Evolutionary conservation across 1,284 basidiomycete species (phyloP).

Genomic region (Prillingera fragicola): DNA sequence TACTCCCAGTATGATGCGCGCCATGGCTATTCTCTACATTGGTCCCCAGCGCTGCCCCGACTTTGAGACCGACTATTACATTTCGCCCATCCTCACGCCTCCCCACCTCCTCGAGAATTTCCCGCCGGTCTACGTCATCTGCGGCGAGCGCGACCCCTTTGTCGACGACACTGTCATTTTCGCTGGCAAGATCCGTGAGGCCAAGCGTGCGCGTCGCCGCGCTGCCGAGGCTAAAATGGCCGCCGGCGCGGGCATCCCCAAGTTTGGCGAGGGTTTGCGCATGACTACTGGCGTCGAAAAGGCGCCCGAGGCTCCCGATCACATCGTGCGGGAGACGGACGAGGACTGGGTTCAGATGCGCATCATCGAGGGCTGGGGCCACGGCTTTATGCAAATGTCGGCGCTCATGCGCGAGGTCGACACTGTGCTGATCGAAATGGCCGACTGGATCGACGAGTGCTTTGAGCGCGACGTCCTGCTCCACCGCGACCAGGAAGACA

Average conservation of each 20-base stretch:
- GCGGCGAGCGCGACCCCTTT: constrained; percentile 93
- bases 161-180: constrained; percentile 93
- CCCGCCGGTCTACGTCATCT: constrained; percentile 85
- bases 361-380: constrained; percentile 83
- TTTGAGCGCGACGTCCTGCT: constrained; percentile 53
- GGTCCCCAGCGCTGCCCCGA: constrained; percentile 88
- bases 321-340: constrained; percentile 63
- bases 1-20: constrained; percentile 92
- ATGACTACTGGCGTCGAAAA: constrained; percentile 42
- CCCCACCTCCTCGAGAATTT: constrained; percentile 78
- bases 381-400: constrained; percentile 93
- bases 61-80: constrained; percentile 87
- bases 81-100: constrained; percentile 89
- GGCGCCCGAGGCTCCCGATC: constrained; percentile 34
- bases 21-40: constrained; percentile 96
- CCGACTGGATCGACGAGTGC: constrained; percentile 82
- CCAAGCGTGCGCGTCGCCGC: constrained; percentile 71
- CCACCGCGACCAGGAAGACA: constrained; percentile 35
- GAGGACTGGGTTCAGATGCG: constrained; percentile 94
- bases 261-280: constrained; percentile 49
- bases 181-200: constrained; percentile 84
- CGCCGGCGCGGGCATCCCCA: constrained; percentile 18
- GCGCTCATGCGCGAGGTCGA: constrained; percentile 71
- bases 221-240: constrained; percentile 50
- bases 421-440: constrained; percentile 73